phyloP scores from a whole-genome alignment of 805 yeast genomes.

The Ascoidea asiatica region DNA sequence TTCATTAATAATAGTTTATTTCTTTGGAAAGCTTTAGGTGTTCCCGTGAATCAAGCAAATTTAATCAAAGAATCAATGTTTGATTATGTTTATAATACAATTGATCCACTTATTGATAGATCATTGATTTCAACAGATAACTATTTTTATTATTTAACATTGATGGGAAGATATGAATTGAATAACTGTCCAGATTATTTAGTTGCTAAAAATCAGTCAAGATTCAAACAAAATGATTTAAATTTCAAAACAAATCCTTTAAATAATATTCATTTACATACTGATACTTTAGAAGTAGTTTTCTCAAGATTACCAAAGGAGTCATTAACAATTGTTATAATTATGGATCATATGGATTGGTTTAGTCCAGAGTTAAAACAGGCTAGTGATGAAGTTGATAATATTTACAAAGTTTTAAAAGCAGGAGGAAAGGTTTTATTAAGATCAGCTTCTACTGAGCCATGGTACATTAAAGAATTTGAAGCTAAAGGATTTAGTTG shows the following conservation, averaged over 20 bases:
- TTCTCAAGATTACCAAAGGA: constrained; percentile 47
- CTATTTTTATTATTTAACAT: constrained; percentile 62
- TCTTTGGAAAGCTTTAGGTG: constrained; percentile 84
- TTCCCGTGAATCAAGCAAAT: constrained; percentile 71
- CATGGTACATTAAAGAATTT: constrained; percentile 68
- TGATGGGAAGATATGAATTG: constrained; percentile 45
- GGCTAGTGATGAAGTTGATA: constrained; percentile 52
- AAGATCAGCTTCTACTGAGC: constrained; percentile 58
- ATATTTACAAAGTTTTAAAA: constrained; percentile 46
- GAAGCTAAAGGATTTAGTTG: constrained; percentile 57
- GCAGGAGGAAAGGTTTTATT: constrained; percentile 64
- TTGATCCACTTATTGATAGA: constrained; percentile 59
- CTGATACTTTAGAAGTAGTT: constrained; percentile 68
- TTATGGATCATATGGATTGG: constrained; percentile 94
- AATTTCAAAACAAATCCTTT: constrained; percentile 26
- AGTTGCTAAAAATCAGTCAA: constrained; percentile 41
- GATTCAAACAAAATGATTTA: constrained; percentile 22
- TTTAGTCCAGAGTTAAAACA: constrained; percentile 54
- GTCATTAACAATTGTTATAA: constrained; percentile 62
- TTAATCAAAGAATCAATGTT: constrained; percentile 66
- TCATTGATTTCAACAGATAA: constrained; percentile 57
- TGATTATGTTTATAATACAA: constrained; percentile 61
- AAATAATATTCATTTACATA: constrained; percentile 62
- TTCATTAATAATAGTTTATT: constrained; percentile 75
- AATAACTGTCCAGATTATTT: constrained; percentile 68